Evolutionary conservation across 371 early-diverging fungal species (phyloP), one percentile per base, ranked within the genome.

Genomic region (Syncephalastrum monosporum): DNA sequence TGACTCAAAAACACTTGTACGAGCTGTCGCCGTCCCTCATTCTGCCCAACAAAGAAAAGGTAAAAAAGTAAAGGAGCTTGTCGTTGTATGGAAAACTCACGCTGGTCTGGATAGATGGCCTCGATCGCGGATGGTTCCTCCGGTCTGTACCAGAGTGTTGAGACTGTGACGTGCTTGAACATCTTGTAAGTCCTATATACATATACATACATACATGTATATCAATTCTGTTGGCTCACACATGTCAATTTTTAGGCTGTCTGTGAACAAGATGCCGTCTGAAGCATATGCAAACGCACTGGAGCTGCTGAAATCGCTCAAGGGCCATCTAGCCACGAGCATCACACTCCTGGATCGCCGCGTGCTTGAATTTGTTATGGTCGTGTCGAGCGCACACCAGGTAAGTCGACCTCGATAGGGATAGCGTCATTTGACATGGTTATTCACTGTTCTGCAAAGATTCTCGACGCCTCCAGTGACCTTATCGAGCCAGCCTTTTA

Each of bases 111-210:
- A 33, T 10, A 33, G 38, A 33, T 33, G 38, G 8, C 38, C 38
- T 33, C 46, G 16, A 68, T 82, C 23, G 68, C 79, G 27, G 71
- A 74, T 43, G 85, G 87, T 13, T 76, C 87, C 0, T 72, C 77
- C 15, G 74, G 69, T 53, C 45, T 87, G 29, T 84, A 79, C 59
- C 78, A 87, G 60, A 81, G 80, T 42, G 82, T 83, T 17, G 79
- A 81, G 50, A 79, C 82, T 10, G 50, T 75, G 48, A 68, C 71
- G 1, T 85, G 83, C 58, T 77, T 85, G 41, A 82, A 83, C 48
- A 78, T 79, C 27, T 47, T 82, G 75, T 79, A 75, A 73, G 79
- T 60, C 21, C 21, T 21, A 21, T 21, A 21, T 21, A n/a, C n/a
- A n/a, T n/a, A n/a, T n/a, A n/a, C n/a, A n/a, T n/a, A n/a, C n/a